Base-by-base conservation (phyloP, 140 eudicot genomes). In the Oenanthe javanica region DNA sequence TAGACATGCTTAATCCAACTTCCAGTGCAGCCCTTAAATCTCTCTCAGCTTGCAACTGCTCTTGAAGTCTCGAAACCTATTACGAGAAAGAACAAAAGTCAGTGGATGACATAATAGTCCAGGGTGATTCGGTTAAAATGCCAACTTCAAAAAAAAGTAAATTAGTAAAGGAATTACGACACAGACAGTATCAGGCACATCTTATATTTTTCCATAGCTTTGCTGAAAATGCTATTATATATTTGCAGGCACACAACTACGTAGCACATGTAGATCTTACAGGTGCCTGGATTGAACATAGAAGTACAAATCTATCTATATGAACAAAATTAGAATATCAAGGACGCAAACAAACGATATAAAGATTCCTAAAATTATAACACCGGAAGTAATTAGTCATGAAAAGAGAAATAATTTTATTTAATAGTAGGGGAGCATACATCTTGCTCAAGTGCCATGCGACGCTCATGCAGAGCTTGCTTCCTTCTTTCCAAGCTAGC, bases 41-140 rank as follows among this genome's bases (percentile, higher is more conserved):
- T 89, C 98, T 94, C 88, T 94, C 98, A 38, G 98, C 98, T 85
- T 91, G 98, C 79, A 94, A 86, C 88, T 94, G 98, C 86, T 94
- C 98, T 83, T 94, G 98, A 78, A 94, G 88, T 85, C 97, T 94
- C 69, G 96, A 87, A 76, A 94, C 98, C 98, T 94, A 66, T 31
- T 12, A 79, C 2, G 46, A 61, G 54, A 27, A 77, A 73, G 3
- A 61, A 25, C 80, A 77, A 79, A 47, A 73, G 31, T 73, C 14
- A 72, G 77, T 43, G 3, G 47, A 69, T 2, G 25, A 14, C 75
- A 70, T 40, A 66, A 66, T 59, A 59, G 1, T 19, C 25, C 10
- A 55, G 25, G 64, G 25, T 55, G 6, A 55, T 55, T 55, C 19
- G 64, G 64, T 55, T 10, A 57, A 15, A 57, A 19, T 19, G 64